Evolutionary conservation across 345 rosid species (phyloP), one percentile per base, ranked within the genome.

Genomic region (Melaleuca quinquenervia): DNA sequence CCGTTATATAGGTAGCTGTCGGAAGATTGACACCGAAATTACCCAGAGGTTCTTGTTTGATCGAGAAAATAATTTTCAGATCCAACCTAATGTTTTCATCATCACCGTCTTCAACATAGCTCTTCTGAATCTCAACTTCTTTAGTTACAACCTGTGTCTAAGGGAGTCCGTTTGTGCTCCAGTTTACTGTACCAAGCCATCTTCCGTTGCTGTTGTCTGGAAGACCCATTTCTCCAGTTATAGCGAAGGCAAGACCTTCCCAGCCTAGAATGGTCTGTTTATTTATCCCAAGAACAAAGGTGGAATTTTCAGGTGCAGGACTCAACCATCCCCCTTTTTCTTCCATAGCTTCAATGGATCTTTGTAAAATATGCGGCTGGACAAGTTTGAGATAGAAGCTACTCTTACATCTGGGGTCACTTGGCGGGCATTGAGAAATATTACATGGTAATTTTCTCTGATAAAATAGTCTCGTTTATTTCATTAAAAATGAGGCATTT

Each of bases 91-190:
- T 91, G 84, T 96, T 96, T 85, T 94, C 93, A 50, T 85, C 91
- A 83, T 94, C 96, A 50, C 91, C 29, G 89, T 95, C 97, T 26
- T 84, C 87, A 0, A 87, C 83, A 50, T 82, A 87, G 88, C 93
- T 95, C 93, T 89, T 90, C 86, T 91, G 87, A 7, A 96, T 94
- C 88, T 95, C 98, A 52, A 94, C 95, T 86, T 96, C 97, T 8
- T 94, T 85, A 0, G 96, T 94, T 41, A 94, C 94, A 1, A 91
- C 90, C 24, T 21, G 49, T 18, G 93, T 91, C 54, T 51, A 58
- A 11, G 62, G 7, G 45, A 90, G 60, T 8, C 88, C 85, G 29
- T 93, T 90, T 24, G 90, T 83, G 15, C 0, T 84, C 16, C 58
- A 58, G 83, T 94, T 94, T 74, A 94, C 93, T 5, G 94, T 82